Evolutionary conservation across 352 stramenopile species (phyloP), one percentile per base, ranked within the genome.

Genomic region (Pythium brachiatum): DNA sequence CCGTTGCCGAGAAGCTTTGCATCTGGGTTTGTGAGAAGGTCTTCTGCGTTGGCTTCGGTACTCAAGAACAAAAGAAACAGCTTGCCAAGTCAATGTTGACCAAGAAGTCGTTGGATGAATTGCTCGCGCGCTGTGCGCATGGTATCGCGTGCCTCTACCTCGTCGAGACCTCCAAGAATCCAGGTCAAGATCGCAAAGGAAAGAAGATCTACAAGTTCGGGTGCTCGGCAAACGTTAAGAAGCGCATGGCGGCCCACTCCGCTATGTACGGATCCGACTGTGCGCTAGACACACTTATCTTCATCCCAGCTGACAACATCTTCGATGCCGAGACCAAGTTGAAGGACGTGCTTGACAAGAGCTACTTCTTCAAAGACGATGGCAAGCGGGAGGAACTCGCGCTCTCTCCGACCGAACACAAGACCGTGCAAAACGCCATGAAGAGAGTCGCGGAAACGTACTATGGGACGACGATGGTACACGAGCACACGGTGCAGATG

Each of bases 11-110:
- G 20, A 20, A 20, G 9, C 53, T 58, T 1, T 58, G 53, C 23
- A 8, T 58, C n/a, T 58, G 53, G 52, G 34, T 58, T 2, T 58
- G 34, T 20, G 34, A 46, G 2, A 31, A 16, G 7, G 34, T 58
- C 1, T 58, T 58, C 34, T 47, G 34, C 23, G 38, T 50, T 6
- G 53, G 53, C 20, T 58, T 58, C 34, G 53, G 53, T 1, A 58
- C 53, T 13, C 1, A 7, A 5, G 38, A 47, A 21, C 53, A 58
- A 34, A 58, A 58, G 23, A 7, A 32, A 6, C 7, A 21, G 23
- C 53, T 58, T 2, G 53, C 20, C 0, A 48, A 32, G 25, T 50
- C 53, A 18, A 11, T 58, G 1, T 21, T 58, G 11, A 21, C 1
- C 53, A 58, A 58, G 20, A 36, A 58, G 25, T 15, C 34, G 12